Conservation (phyloP, 495 filamentous ascomycete genomes). For the Darksidea phi region DNA sequence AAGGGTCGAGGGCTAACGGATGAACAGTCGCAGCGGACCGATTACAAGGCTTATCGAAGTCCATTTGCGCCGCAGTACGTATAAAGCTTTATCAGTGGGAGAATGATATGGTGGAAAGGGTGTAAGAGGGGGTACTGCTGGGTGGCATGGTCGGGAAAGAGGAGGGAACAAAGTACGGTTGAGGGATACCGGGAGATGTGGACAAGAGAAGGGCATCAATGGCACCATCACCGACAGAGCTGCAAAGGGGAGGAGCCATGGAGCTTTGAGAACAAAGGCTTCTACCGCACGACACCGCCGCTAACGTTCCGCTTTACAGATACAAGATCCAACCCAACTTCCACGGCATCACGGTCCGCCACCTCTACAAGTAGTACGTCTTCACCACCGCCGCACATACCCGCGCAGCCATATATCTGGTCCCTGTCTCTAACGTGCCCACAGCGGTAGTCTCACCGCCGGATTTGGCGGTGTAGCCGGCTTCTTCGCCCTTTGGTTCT, state of each 20-base stretch:
- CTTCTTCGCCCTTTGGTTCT: conserved; percentile 67
- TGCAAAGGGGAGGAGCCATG: neutral
- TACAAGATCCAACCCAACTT: conserved; percentile 52
- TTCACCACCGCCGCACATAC: neutral
- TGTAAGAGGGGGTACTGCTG: too few relatives aligned
- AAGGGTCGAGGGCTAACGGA: neutral
- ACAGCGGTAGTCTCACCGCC: conserved; percentile 55
- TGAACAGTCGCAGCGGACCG: neutral
- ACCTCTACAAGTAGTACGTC: conserved; percentile 54
- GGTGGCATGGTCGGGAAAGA: too few relatives aligned
- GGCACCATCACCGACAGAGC: neutral
- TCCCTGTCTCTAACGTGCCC: conserved; percentile 2
- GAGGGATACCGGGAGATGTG: too few relatives aligned
- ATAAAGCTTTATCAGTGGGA: too few relatives aligned
- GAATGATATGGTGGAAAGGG: too few relatives aligned
- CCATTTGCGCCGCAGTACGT: too few relatives aligned
- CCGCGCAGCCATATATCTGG: neutral
- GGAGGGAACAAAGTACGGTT: too few relatives aligned
- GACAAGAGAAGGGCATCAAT: too few relatives aligned
- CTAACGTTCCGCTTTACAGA: conserved; percentile 42
- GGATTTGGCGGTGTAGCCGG: conserved; percentile 62
- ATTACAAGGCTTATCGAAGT: too few relatives aligned
- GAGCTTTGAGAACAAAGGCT: neutral
- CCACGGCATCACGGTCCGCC: conserved; percentile 52
- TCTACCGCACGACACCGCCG: neutral